Conservation (phyloP, 2,329 filamentous ascomycete genomes). For the Dactylonectria macrodidyma region DNA sequence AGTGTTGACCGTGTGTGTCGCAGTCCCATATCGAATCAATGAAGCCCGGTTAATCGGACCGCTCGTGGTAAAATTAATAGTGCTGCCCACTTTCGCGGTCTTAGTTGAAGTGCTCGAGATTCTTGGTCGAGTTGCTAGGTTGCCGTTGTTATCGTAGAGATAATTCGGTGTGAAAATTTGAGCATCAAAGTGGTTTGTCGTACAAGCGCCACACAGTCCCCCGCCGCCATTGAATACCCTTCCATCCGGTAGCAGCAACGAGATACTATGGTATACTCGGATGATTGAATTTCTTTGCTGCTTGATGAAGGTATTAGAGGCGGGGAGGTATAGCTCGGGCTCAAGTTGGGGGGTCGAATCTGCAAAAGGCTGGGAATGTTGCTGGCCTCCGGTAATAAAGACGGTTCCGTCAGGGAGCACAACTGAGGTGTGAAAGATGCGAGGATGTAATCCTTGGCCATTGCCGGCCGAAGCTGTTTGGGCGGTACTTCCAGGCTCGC, state of each 20-base stretch:
- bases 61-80: constrained; percentile 23
- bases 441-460: no score
- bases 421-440: no score
- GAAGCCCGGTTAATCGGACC: constrained; percentile 20
- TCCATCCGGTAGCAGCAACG: constrained; percentile 26
- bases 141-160: constrained; percentile 32
- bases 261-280: constrained; percentile 33
- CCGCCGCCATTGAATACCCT: constrained; percentile 38
- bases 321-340: no score
- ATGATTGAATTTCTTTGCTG: no score
- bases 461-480: no score
- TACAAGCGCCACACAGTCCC: constrained; percentile 30
- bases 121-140: constrained; percentile 26
- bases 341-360: no score
- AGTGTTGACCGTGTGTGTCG: constrained; percentile 39
- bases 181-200: constrained; percentile 40
- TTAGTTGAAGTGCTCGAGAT: constrained; percentile 23
- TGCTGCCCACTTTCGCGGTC: constrained; percentile 18
- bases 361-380: no score
- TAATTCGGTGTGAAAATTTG: constrained; percentile 37
- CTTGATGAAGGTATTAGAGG: no score
- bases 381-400: no score
- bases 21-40: constrained; percentile 34
- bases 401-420: no score
- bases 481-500: no score